Percentiles rank a stretch among this genome's conserved stretches.
These are phyloP conservation scores for Datura wrightii DNA, from an alignment of 257 asterid genomes.

Conservation along the genomic window DNA sequence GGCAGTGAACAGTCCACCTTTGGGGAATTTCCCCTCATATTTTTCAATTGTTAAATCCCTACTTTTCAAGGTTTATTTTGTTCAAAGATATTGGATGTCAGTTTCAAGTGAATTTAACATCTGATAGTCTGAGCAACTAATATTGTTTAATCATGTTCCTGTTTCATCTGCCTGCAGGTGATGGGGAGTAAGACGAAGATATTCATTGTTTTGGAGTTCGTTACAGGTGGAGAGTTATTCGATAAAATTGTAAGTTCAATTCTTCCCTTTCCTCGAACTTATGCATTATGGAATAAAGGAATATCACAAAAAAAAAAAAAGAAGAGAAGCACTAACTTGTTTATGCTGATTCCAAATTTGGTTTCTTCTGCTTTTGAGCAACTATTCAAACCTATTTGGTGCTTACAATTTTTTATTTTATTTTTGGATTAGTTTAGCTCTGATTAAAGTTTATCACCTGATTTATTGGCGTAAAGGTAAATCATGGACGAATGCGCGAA, in stretches of 20 bases:
- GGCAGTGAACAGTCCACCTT: too few relatives aligned
- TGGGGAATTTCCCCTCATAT: too few relatives aligned
- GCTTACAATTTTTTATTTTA: background rate
- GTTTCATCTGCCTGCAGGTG: constrained; percentile 53
- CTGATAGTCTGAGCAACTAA: too few relatives aligned
- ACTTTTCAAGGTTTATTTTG: too few relatives aligned
- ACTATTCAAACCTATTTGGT: background rate
- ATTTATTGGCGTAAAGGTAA: constrained; percentile 57
- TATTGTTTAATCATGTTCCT: background rate
- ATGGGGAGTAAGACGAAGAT: constrained; percentile 96
- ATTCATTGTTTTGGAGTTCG: constrained; percentile 82
- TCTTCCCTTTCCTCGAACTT: background rate
- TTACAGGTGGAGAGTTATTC: constrained; percentile 94
- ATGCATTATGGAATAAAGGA: background rate
- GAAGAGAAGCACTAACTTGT: too few relatives aligned
- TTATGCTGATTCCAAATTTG: background rate
- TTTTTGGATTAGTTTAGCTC: background rate
- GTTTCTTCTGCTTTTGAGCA: background rate
- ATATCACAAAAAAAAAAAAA: background rate
- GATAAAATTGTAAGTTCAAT: constrained; percentile 81
- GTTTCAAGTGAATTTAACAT: too few relatives aligned
- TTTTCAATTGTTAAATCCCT: too few relatives aligned
- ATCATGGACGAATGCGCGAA: constrained; percentile 83
- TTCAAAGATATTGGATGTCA: too few relatives aligned
- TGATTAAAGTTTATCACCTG: background rate